Evolutionary conservation across 768 basidiomycete species (phyloP), one percentile per base, ranked within the genome.

Genomic region (Tephrocybe rancida): DNA sequence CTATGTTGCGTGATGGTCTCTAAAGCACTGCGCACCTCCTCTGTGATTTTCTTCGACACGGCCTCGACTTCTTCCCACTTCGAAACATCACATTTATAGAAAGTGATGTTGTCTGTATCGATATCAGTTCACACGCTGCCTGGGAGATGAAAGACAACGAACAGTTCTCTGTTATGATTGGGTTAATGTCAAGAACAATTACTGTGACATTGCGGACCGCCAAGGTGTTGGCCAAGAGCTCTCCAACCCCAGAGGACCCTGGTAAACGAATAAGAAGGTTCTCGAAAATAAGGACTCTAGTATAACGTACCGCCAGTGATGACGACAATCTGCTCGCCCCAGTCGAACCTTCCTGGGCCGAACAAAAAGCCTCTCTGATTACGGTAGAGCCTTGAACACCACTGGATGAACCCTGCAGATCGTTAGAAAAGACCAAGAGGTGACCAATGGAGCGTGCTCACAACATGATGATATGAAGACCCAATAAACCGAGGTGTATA

Each of bases 221-320:
- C 18, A 98, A 76, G 0, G 93, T 94, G 61, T 93, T 89, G 14
- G 93, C 93, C 5, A 97, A 77, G 1, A 95, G 73, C 65, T 90
- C 89, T 25, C 96, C 96, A 22, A 98, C 79, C 4, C 96, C 96
- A 26, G 91, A 93, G 5, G 94, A 78, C 21, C 95, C 93, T 95
- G 56, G 11, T 32, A 22, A 16, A 3, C n/a, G 9, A 11, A 35
- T 37, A 1, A 46, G 39, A 16, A 22, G 42, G n/a, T 19, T 18
- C 5, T n/a, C 29, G 50, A 18, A 41, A 29, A 18, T 19, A 47
- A 4, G 48, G 30, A 48, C 9, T 16, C 5, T 37, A 45, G 29
- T 34, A 26, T n/a, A 29, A 63, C 82, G 43, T 54, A 90, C 94
- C 95, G 48, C 96, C 96, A 6, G 96, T 98, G 52, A 98, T 78